These are phyloP conservation scores for Salix purpurea DNA, from an alignment of 345 rosid genomes.

Conservation along the genomic window DNA sequence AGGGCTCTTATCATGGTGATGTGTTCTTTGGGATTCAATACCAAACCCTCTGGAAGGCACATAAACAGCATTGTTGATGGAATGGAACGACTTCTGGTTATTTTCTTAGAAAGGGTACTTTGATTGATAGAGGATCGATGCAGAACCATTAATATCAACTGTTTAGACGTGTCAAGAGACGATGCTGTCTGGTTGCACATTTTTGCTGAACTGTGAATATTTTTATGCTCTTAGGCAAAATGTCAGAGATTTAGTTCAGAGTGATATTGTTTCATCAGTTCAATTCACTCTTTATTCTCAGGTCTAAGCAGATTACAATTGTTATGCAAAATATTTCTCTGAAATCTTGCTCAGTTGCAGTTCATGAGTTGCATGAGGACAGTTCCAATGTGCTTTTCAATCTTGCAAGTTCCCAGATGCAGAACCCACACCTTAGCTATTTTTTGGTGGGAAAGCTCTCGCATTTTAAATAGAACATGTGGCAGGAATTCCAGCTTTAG, in stretches of 20 bases:
- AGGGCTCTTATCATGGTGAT: not conserved
- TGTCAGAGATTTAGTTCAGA: not conserved
- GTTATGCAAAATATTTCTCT: constrained; percentile 3
- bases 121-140: too few species aligned
- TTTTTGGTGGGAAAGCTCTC: constrained; percentile 43
- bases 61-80: not conserved
- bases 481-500: constrained; percentile 30
- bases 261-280: not conserved
- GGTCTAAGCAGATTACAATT: not conserved
- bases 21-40: not conserved
- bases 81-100: not conserved
- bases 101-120: not conserved
- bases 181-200: not conserved
- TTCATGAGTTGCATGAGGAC: constrained; percentile 38
- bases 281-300: not conserved
- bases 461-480: constrained; percentile 23
- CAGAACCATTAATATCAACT: not conserved
- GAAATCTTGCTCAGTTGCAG: constrained; percentile 21
- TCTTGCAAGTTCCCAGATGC: constrained; percentile 57
- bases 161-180: not conserved
- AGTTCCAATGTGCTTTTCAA: constrained; percentile 52
- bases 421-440: constrained; percentile 44
- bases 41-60: not conserved
- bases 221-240: not conserved
- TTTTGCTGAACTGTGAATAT: not conserved